phyloP scores from a whole-genome alignment of 1,139 yeast genomes.

The Candida sanyaensis region DNA sequence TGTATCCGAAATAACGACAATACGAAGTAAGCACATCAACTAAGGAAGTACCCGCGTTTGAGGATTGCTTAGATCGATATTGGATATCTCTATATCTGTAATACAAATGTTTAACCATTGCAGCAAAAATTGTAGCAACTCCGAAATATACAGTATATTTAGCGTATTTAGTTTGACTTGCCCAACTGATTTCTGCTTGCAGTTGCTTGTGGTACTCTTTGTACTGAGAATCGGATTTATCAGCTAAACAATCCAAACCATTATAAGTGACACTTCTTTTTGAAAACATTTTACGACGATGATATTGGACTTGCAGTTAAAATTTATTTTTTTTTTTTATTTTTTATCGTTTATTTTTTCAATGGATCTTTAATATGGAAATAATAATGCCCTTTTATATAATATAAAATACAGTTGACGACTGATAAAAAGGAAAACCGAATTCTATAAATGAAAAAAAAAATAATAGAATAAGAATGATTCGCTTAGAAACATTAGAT shows the following conservation, averaged over 20 bases:
- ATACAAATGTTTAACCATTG: constrained; percentile 39
- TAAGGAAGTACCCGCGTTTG: constrained; percentile 17
- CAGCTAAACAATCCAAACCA: constrained; percentile 51
- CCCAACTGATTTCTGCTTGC: constrained; percentile 44
- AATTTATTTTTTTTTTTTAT: too few species aligned
- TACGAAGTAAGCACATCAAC: constrained; percentile 39
- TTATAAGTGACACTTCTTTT: constrained; percentile 25
- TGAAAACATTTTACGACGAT: neutral
- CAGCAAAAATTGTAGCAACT: constrained; percentile 36
- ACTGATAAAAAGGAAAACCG: too few species aligned
- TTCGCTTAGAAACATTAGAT: neutral
- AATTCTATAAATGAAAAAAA: neutral
- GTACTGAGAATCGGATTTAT: constrained; percentile 30
- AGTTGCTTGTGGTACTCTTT: constrained; percentile 25
- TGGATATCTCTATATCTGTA: constrained; percentile 36
- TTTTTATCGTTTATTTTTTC: too few species aligned
- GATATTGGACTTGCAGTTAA: neutral
- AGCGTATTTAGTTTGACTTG: constrained; percentile 40
- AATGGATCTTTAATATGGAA: neutral
- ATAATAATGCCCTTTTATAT: neutral
- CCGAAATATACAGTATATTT: constrained; percentile 49
- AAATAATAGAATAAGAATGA: neutral
- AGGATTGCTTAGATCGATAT: constrained; percentile 18
- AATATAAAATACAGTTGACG: neutral
- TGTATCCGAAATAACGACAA: constrained; percentile 50